phyloP scores from a whole-genome alignment of 345 rosid species.

The Nasturtium officinale region DNA sequence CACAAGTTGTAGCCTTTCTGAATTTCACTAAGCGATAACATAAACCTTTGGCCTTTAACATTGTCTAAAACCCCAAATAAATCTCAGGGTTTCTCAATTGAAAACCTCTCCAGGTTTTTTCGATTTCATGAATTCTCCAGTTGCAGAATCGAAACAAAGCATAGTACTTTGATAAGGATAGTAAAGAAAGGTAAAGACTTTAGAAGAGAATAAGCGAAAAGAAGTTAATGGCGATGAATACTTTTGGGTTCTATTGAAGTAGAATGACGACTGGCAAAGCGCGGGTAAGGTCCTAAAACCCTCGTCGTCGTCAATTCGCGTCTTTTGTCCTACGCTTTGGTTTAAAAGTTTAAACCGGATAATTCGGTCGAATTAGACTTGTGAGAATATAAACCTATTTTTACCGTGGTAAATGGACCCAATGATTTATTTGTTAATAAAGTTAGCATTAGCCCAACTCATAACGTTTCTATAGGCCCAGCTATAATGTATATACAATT shows the following conservation, averaged over 20 bases:
- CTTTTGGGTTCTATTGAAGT: slow-evolving; percentile 14
- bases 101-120: slow-evolving; percentile 20
- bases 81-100: slow-evolving; percentile 9
- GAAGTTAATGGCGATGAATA: background rate
- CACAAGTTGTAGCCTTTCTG: slow-evolving; percentile 46
- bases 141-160: slow-evolving; percentile 18
- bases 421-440: background rate
- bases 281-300: slow-evolving; percentile 32
- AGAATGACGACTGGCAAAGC: slow-evolving; percentile 21
- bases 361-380: slow-evolving; percentile 9
- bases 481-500: background rate
- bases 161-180: slow-evolving; percentile 3
- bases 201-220: background rate
- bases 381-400: slow-evolving; percentile 1
- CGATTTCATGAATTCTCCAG: slow-evolving; percentile 20
- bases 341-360: slow-evolving; percentile 22
- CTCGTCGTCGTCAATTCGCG: slow-evolving; percentile 34
- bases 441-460: slow-evolving; percentile 1
- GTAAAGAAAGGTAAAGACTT: background rate
- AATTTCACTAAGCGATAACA: slow-evolving; percentile 37
- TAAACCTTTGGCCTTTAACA: slow-evolving; percentile 40
- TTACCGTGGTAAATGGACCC: background rate
- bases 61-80: slow-evolving; percentile 21
- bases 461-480: slow-evolving; percentile 15
- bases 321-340: slow-evolving; percentile 15